Conservation (phyloP, 1,284 basidiomycete species). For the Heterobasidion occidentale region DNA sequence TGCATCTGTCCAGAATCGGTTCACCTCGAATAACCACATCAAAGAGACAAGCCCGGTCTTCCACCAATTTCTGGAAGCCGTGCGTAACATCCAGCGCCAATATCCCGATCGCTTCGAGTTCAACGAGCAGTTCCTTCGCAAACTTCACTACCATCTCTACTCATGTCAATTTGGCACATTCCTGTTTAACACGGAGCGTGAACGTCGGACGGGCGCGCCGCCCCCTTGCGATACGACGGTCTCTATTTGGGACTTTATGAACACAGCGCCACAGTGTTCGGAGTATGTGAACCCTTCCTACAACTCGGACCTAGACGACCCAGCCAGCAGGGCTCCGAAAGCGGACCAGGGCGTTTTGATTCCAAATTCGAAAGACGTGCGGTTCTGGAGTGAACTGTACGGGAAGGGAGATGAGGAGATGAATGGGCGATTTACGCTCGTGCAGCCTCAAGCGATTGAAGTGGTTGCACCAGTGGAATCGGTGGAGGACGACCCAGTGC, state of each 20-base stretch:
- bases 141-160: slow-evolving; percentile 85
- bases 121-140: slow-evolving; percentile 81
- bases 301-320: slow-evolving; percentile 72
- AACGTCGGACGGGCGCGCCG: slow-evolving; percentile 57
- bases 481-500: slow-evolving; percentile 50
- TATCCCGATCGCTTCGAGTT: slow-evolving; percentile 94
- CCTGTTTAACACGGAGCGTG: slow-evolving; percentile 84
- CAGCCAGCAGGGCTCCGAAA: slow-evolving; percentile 44
- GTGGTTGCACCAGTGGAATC: slow-evolving; percentile 42
- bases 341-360: slow-evolving; percentile 84
- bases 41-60: slow-evolving; percentile 97
- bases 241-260: slow-evolving; percentile 85
- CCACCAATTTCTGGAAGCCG: slow-evolving; percentile 94
- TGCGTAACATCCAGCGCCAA: slow-evolving; percentile 89
- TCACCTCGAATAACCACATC: slow-evolving; percentile 73
- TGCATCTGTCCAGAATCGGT: slow-evolving; percentile 84
- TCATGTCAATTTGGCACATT: slow-evolving; percentile 95
- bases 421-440: slow-evolving; percentile 65
- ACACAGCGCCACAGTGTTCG: slow-evolving; percentile 50
- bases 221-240: slow-evolving; percentile 62
- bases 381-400: slow-evolving; percentile 87
- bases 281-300: slow-evolving; percentile 68
- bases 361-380: slow-evolving; percentile 80
- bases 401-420: slow-evolving; percentile 88
- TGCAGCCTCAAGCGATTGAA: slow-evolving; percentile 43